phyloP scores from a whole-genome alignment of 176 grass and related monocot genomes.

The Triticum timopheevii region DNA sequence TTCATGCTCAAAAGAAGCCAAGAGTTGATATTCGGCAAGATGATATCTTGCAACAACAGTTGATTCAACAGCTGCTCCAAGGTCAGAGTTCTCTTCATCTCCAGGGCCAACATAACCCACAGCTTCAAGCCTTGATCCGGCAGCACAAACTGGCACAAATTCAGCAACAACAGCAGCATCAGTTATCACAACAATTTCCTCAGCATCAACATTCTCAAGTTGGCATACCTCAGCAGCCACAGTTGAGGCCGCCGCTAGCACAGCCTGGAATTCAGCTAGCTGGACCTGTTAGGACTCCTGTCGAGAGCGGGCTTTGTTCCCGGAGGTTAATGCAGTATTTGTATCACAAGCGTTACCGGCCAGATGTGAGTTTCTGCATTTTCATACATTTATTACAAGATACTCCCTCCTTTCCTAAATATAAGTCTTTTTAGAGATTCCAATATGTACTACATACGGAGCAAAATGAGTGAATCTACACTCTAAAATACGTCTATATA shows the following conservation, averaged over 20 bases:
- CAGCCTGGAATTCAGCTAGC: conserved; percentile 51
- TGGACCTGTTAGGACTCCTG: conserved; percentile 56
- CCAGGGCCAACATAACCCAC: conserved; percentile 67
- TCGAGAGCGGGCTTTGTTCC: conserved; percentile 77
- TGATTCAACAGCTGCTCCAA: conserved; percentile 75
- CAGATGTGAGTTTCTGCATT: conserved; percentile 54
- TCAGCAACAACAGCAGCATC: conserved; percentile 74
- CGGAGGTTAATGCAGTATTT: conserved; percentile 92
- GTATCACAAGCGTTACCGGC: conserved; percentile 82
- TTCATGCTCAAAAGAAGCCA: conserved; percentile 79
- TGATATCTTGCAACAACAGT: conserved; percentile 66
- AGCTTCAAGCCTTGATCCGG: conserved; percentile 76
- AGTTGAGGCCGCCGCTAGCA: conserved; percentile 60
- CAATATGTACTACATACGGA: too few species aligned
- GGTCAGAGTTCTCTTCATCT: conserved; percentile 54
- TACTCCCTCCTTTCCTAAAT: too few species aligned
- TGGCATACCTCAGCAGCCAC: conserved; percentile 54
- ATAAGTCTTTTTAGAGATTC: too few species aligned
- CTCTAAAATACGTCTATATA: too few species aligned
- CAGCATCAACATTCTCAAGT: conserved; percentile 66
- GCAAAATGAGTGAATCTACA: too few species aligned
- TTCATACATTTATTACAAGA: conserved; percentile 13
- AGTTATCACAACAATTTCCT: conserved; percentile 65
- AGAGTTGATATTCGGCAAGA: conserved; percentile 66
- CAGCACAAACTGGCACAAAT: conserved; percentile 73